Conservation (phyloP, 495 filamentous ascomycete species). For the Podospora pseudoanserina region DNA sequence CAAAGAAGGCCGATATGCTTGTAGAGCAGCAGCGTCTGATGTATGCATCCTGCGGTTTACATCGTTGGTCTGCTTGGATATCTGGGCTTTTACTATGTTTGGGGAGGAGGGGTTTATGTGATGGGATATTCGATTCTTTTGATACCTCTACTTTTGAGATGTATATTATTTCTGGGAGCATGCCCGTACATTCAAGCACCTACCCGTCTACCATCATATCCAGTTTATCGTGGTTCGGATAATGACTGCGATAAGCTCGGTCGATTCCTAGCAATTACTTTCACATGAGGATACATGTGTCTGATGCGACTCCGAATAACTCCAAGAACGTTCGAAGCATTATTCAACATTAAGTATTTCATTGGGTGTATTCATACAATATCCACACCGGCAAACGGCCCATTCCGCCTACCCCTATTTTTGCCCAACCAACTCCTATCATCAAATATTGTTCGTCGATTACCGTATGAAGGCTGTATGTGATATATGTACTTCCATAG, state of each 20-base stretch:
- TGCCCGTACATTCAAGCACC: neutral
- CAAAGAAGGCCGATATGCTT: neutral
- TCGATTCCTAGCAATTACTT: no score
- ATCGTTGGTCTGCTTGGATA: neutral
- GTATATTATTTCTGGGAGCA: neutral
- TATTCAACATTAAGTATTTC: neutral
- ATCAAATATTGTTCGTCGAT: neutral
- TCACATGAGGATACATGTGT: no score
- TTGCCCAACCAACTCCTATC: neutral
- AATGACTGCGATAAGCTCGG: no score
- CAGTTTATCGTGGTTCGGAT: no score
- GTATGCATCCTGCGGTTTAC: neutral
- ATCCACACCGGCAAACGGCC: neutral
- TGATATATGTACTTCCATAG: no score
- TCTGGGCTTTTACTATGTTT: neutral
- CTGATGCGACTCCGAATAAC: no score
- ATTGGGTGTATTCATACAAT: conserved; percentile 14
- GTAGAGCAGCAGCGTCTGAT: neutral
- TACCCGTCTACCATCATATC: no score
- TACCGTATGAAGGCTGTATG: no score
- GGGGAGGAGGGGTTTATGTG: neutral
- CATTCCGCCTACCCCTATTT: neutral
- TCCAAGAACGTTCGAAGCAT: no score
- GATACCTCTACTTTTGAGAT: neutral
- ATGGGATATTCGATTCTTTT: neutral